Evolutionary conservation across 2,329 filamentous ascomycete genomes (phyloP), one percentile per base, ranked within the genome.

Genomic region (Biscogniauxia mediterranea): DNA sequence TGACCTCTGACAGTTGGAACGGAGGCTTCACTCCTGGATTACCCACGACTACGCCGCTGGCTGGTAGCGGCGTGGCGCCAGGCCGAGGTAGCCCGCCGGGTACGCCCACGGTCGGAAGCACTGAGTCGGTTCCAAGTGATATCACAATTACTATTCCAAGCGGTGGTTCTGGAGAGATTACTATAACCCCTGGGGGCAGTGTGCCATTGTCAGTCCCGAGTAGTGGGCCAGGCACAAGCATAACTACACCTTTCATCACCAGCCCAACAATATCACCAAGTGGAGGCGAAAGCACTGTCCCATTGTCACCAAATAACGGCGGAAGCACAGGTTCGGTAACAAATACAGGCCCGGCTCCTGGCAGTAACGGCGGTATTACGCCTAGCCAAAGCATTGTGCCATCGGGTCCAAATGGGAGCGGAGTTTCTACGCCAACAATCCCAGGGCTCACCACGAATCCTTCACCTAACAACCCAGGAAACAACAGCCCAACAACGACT

Each of bases 21-120:
- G 58, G 60, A 46, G 19, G 55, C 6, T 28, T 52, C 56, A 13
- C 53, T n/a, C 51, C 52, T n/a, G 56, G 58, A 19, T 58, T 56
- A 5, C 57, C 60, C 38, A 63, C 65, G 9, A 57, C 55, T 19
- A 38, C 63, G 9, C 61, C 62, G 11, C 59, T 59, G 25, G 58
- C 55, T 15, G 61, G 58, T 19, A 57, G 58, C 1, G 32, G 55
- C 32, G 60, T 59, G 26, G 60, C 61, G 17, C 64, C 66, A 2
- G 62, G 61, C 20, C 66, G 53, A 9, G 56, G 58, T 26, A 65
- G 52, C 13, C 17, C 54, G 13, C 54, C 65, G 54, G 26, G 52
- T 17, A 56, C 61, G 2, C 32, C 58, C 5, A 61, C 56, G 53
- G 61, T 54, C 42, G 51, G 59, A 8, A 59, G 52, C 21, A 51